These are phyloP conservation scores for Termitomyces sp. DNA, from an alignment of 768 basidiomycete genomes.

Conservation along the genomic window DNA sequence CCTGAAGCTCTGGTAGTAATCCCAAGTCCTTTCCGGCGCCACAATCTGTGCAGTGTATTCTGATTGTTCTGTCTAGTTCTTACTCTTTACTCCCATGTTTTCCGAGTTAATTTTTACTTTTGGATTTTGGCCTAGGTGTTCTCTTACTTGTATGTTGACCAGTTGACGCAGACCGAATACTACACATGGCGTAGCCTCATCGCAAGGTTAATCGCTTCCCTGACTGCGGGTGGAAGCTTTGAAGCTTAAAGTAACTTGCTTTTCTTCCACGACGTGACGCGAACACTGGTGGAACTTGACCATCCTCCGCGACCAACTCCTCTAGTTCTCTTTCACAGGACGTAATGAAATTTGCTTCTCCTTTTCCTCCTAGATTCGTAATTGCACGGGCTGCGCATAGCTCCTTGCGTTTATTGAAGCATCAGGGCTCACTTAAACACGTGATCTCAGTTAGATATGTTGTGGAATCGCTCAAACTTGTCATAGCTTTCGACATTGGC, in stretches of 20 bases:
- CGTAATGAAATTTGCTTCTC: neutral
- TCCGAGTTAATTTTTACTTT: too few relatives aligned
- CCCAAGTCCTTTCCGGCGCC: neutral
- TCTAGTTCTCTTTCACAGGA: neutral
- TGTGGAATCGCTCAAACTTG: too few relatives aligned
- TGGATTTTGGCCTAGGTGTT: neutral
- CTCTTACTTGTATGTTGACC: neutral
- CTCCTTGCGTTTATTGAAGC: too few relatives aligned
- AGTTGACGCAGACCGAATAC: neutral
- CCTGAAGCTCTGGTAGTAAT: neutral
- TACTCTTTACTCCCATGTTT: neutral
- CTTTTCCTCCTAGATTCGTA: neutral
- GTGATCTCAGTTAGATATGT: too few relatives aligned
- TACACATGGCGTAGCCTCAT: neutral
- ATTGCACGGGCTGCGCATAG: too few relatives aligned
- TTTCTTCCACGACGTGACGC: neutral
- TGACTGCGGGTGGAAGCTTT: neutral
- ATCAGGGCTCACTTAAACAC: too few relatives aligned
- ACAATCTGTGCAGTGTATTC: neutral
- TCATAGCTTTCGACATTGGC: too few relatives aligned
- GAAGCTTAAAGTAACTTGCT: neutral
- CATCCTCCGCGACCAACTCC: neutral
- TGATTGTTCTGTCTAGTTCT: neutral
- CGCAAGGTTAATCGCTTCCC: neutral
- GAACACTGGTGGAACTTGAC: too few relatives aligned